phyloP scores from a whole-genome alignment of 345 rosid genomes.

The Brassica incana region DNA sequence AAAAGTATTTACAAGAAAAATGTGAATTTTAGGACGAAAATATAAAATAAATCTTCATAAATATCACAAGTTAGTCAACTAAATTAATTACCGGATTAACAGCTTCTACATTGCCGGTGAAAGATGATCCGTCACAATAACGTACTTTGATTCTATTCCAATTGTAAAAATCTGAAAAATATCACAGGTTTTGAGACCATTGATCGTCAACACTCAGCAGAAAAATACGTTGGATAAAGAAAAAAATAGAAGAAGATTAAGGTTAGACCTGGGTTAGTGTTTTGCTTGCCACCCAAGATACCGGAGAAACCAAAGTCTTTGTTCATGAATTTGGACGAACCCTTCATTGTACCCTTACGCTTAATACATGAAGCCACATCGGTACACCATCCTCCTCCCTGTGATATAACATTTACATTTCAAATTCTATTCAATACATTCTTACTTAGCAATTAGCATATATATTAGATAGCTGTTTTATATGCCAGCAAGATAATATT shows the following conservation, averaged over 20 bases:
- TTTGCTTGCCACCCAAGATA: conserved; percentile 58
- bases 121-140: conserved; percentile 92
- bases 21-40: background rate
- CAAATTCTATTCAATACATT: too few relatives aligned
- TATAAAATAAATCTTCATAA: background rate
- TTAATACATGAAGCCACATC: conserved; percentile 51
- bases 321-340: conserved; percentile 75
- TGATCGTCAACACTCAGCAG: background rate
- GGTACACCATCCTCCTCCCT: conserved; percentile 99
- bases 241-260: background rate
- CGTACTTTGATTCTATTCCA: conserved; percentile 89
- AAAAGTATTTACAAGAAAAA: background rate
- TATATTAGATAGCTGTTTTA: background rate
- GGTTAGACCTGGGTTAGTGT: conserved; percentile 69
- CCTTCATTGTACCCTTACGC: conserved; percentile 62
- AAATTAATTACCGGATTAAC: conserved; percentile 61
- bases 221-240: background rate
- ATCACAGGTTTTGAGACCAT: background rate
- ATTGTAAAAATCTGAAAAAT: conserved; percentile 72
- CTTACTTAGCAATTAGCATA: too few relatives aligned
- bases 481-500: background rate
- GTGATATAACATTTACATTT: background rate
- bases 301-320: conserved; percentile 76
- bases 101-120: conserved; percentile 73
- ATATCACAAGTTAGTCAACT: background rate